A percentile compares a stretch with the other conserved stretches of the same genome.
Conservation (phyloP, 768 basidiomycete genomes). For the Boletus reticuloceps region DNA sequence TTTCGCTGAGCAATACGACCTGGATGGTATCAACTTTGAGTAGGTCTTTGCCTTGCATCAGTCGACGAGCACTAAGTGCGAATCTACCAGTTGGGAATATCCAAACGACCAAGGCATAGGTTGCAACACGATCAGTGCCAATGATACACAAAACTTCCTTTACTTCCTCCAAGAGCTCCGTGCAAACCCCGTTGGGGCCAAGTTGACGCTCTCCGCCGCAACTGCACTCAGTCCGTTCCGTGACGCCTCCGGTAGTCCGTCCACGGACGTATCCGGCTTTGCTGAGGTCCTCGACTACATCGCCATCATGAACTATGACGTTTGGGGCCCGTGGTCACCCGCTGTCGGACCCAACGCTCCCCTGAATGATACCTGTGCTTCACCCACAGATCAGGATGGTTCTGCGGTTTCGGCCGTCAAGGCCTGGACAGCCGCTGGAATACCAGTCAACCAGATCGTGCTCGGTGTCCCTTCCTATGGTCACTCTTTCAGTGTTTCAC, state of each 20-base stretch:
- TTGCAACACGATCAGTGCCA: slow-evolving; percentile 55
- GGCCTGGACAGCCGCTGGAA: slow-evolving; percentile 74
- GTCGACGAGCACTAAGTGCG: neutral
- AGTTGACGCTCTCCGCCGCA: slow-evolving; percentile 68
- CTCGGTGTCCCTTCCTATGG: slow-evolving; percentile 84
- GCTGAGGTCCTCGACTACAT: slow-evolving; percentile 67
- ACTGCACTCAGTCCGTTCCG: slow-evolving; percentile 65
- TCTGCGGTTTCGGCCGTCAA: slow-evolving; percentile 73
- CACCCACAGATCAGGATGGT: slow-evolving; percentile 55
- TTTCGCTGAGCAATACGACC: slow-evolving; percentile 46
- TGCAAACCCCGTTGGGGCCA: slow-evolving; percentile 43
- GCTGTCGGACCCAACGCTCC: slow-evolving; percentile 80
- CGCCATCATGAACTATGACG: slow-evolving; percentile 64
- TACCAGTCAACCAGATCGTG: slow-evolving; percentile 66
- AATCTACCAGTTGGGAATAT: slow-evolving; percentile 75
- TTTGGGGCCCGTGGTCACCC: slow-evolving; percentile 51
- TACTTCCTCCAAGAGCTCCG: slow-evolving; percentile 71
- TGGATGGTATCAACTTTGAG: slow-evolving; percentile 53
- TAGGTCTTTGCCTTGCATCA: slow-evolving; percentile 2
- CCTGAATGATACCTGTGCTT: slow-evolving; percentile 70
- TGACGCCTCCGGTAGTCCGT: slow-evolving; percentile 55
- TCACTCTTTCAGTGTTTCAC: slow-evolving; percentile 58
- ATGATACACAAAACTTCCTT: slow-evolving; percentile 78
- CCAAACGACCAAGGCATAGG: slow-evolving; percentile 64
- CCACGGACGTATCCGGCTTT: slow-evolving; percentile 69